Base-by-base conservation (phyloP, 257 asterid species). In the Gynochthodes officinalis region DNA sequence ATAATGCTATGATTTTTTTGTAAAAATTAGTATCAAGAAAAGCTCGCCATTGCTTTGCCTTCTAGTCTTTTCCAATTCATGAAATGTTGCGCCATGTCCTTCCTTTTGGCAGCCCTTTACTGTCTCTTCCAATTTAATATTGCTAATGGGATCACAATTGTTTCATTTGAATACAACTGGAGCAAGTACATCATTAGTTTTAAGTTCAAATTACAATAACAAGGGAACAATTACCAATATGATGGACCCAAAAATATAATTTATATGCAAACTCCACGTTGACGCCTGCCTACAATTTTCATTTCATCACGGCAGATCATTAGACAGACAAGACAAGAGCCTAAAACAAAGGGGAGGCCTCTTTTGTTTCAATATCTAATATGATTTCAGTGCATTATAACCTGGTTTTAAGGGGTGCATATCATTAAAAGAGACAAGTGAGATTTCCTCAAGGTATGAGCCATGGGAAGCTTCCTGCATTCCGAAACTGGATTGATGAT, bases 231-330 rank as follows among this genome's bases (percentile, higher is more conserved):
- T 82, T 78, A 80, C 85, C 85, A 50, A 81, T 42, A 72, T 73
- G 64, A 66, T 28, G 71, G 69, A 69, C 82, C 77, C 33, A 69
- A 37, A 65, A 28, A 37, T 23, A 46, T 54, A 55, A 28, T 79
- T 32, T 71, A 81, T 71, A 81, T 60, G 40, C 54, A 80, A 67
- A 68, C 81, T 75, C 55, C 58, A 73, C 72, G 73, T 84, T 85
- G 90, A 84, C 86, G 64, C 52, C 65, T 79, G 83, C 85, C 83
- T 64, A 86, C 88, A 65, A 61, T 59, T 76, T 63, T 85, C 85
- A 81, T 55, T 62, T 53, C 74, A 66, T 85, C 82, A 82, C 72
- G 67, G 74, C 74, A 67, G 78, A 74, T 72, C 4, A 7, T 2
- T 58, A 28, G 64, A 58, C 28, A 58, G 28, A 14, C 64, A 58